Percentiles rank a stretch among this genome's conserved stretches.
These are phyloP conservation scores for Chenopodium formosanum DNA, from an alignment of 148 eudicot genomes.

Conservation along the genomic window DNA sequence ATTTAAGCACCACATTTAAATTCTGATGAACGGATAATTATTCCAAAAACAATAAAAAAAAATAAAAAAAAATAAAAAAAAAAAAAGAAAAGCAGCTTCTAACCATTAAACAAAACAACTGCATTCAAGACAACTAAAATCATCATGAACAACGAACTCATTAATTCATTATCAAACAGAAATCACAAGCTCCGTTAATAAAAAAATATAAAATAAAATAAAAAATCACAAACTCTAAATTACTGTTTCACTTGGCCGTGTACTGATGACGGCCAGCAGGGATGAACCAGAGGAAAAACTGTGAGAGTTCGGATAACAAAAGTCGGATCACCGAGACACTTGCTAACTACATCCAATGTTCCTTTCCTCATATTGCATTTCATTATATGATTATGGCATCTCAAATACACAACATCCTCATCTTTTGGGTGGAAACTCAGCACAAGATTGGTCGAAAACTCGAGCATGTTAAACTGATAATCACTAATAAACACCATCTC, in stretches of 20 bases:
- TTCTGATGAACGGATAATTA: no score
- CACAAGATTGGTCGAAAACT: constrained; percentile 6
- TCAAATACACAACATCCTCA: constrained; percentile 18
- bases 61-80: no score
- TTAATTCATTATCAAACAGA: neutral
- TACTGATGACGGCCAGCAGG: constrained; percentile 24
- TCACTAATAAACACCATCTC: constrained; percentile 12
- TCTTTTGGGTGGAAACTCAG: constrained; percentile 16
- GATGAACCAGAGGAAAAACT: constrained; percentile 20
- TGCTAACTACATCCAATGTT: constrained; percentile 13
- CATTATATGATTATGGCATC: constrained; percentile 14
- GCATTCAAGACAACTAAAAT: neutral
- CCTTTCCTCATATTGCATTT: constrained; percentile 7
- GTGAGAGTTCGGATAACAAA: constrained; percentile 11
- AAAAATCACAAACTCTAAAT: neutral
- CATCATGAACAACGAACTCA: neutral
- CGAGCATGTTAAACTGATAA: constrained; percentile 8
- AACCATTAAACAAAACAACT: neutral
- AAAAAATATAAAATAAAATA: no score
- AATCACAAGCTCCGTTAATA: neutral
- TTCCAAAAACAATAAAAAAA: no score
- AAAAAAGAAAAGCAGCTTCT: no score
- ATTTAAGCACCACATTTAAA: no score
- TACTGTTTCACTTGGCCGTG: neutral
- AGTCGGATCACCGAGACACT: constrained; percentile 18